phyloP scores from a whole-genome alignment of 306 rosid species.

The Hippophae tibetana region DNA sequence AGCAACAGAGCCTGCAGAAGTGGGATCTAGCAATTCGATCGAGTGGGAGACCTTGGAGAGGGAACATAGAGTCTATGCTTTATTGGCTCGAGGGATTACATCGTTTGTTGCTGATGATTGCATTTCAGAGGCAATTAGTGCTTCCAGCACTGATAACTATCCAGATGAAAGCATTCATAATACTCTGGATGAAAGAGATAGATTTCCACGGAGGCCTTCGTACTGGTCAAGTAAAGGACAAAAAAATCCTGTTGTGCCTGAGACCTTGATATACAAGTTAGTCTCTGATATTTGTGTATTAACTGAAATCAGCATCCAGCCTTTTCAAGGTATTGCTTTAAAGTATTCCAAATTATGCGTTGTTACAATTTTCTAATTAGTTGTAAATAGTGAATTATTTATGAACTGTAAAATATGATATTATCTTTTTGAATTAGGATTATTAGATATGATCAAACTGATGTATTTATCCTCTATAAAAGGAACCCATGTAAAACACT shows the following conservation, averaged over 20 bases:
- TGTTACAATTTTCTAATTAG: background rate
- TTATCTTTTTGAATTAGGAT: too few species aligned
- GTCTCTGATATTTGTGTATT: slow-evolving; percentile 54
- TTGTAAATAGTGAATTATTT: too few species aligned
- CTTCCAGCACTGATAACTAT: slow-evolving; percentile 88
- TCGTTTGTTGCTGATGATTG: slow-evolving; percentile 32
- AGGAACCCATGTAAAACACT: too few species aligned
- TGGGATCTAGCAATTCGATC: slow-evolving; percentile 50
- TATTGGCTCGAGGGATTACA: slow-evolving; percentile 29
- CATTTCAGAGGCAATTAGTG: slow-evolving; percentile 43
- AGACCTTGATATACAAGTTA: slow-evolving; percentile 66
- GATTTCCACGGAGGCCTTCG: slow-evolving; percentile 21
- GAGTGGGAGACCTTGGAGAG: slow-evolving; percentile 46
- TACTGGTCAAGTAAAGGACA: slow-evolving; percentile 96
- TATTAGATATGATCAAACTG: too few species aligned
- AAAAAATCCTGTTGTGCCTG: slow-evolving; percentile 53
- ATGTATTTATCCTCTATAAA: too few species aligned
- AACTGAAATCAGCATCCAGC: slow-evolving; percentile 54
- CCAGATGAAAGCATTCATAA: slow-evolving; percentile 69
- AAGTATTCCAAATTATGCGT: slow-evolving; percentile 13
- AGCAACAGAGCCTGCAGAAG: slow-evolving; percentile 32
- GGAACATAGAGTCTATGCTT: slow-evolving; percentile 57
- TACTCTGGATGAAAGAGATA: slow-evolving; percentile 46
- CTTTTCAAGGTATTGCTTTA: slow-evolving; percentile 57
- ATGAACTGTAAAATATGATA: too few species aligned